Base-by-base conservation (phyloP, 352 stramenopile genomes). In the Globisporangium acanthophoron region DNA sequence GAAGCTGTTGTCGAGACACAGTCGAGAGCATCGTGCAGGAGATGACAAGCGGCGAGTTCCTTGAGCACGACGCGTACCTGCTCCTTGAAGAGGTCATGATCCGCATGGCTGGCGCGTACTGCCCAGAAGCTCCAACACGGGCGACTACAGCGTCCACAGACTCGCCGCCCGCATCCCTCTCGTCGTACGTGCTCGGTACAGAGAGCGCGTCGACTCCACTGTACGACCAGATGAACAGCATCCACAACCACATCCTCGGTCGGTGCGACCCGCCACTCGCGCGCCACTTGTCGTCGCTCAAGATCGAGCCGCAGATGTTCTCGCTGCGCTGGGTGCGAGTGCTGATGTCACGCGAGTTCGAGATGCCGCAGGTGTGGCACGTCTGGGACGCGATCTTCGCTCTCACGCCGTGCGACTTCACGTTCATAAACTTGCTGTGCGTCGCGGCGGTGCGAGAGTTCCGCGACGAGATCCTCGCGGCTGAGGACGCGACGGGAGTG, bases 341-440 rank as follows among this genome's bases (percentile, higher is more conserved):
- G 37, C 66, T 92, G 49, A 87, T 92, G 74, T 76, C 82, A 33
- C 74, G 82, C 11, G 82, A 92, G 64, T 92, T 88, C 50, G 76
- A 83, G 37, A 80, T 80, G 41, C 59, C 71, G n/a, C 76, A 89
- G 40, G 82, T 89, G 61, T 92, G 82, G 82, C 76, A 80, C 20
- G 65, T 92, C 52, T 92, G 82, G 82, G 79, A 92, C 57, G 70
- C 82, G 31, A 88, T 92, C 58, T 89, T 92, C 58, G 77, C 70
- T 20, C 65, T 92, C 33, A 90, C 82, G 5, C 73, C 79, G 6
- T 70, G 62, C 54, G 78, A 92, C 44, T 89, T 90, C 53, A 78
- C 74, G 35, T 90, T 92, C 41, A 88, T 89, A 58, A 88, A 92
- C 43, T 27, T 88, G 55, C 69, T 92, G 3, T 92, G 79, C 49